phyloP scores from a whole-genome alignment of 2,329 filamentous ascomycete genomes.

The Pseudomassariella vexata region DNA sequence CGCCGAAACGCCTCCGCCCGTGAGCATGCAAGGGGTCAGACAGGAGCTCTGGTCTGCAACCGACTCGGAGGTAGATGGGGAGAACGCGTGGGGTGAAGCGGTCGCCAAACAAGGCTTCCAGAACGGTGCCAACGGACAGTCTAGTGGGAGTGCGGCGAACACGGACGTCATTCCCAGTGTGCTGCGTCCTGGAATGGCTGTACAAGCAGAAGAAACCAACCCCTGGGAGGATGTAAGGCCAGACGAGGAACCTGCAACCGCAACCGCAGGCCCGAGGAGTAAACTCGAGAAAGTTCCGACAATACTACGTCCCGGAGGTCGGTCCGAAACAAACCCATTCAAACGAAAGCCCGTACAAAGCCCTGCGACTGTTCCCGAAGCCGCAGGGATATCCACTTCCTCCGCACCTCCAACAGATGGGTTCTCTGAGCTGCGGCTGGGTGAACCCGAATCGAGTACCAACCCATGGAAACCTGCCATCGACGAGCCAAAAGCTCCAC shows the following conservation, averaged over 20 bases:
- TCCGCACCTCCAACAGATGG: conserved; percentile 26
- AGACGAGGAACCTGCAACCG: not conserved
- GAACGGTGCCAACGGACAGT: conserved; percentile 2
- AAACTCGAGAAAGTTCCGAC: conserved; percentile 21
- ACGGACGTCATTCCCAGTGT: too few species aligned
- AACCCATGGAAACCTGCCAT: conserved; percentile 40
- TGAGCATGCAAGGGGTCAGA: conserved; percentile 20
- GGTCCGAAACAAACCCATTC: conserved; percentile 48
- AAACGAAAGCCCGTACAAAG: conserved; percentile 36
- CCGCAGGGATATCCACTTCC: conserved; percentile 11
- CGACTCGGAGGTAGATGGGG: conserved; percentile 25
- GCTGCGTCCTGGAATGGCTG: too few species aligned
- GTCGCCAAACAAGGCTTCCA: conserved; percentile 12
- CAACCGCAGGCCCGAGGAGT: not conserved
- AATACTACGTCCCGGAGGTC: conserved; percentile 25
- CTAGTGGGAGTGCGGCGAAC: too few species aligned
- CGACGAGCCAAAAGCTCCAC: conserved; percentile 16
- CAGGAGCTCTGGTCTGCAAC: conserved; percentile 25
- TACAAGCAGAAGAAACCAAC: conserved; percentile 27
- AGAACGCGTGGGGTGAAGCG: conserved; percentile 21
- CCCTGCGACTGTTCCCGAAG: conserved; percentile 6
- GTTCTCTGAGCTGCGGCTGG: conserved; percentile 36
- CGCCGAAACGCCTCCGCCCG: conserved; percentile 15
- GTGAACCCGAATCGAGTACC: conserved; percentile 30
- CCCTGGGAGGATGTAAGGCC: conserved; percentile 25